phyloP scores from a whole-genome alignment of 73 alveolate species.

The Urostyla sp. region DNA sequence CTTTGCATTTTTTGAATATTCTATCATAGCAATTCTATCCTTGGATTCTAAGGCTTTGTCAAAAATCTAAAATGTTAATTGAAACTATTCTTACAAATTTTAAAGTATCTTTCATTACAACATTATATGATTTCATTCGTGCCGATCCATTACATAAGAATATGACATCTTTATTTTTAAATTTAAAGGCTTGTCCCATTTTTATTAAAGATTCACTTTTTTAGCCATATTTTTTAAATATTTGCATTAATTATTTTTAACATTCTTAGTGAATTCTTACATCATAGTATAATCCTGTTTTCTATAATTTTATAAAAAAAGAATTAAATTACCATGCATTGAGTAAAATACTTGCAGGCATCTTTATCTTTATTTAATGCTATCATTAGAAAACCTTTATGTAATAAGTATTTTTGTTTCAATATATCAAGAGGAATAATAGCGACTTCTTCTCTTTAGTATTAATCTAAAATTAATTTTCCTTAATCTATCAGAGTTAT shows the following conservation, averaged over 20 bases:
- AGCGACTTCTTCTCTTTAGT: constrained; percentile 20
- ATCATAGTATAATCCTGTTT: constrained; percentile 14
- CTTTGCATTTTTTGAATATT: constrained; percentile 29
- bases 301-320: constrained; percentile 4
- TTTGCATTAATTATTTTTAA: not conserved
- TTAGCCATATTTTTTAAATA: constrained; percentile 16
- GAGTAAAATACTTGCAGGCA: constrained; percentile 20
- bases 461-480: not conserved
- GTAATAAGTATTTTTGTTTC: constrained; percentile 30
- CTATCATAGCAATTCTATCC: constrained; percentile 23
- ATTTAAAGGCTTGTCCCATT: constrained; percentile 7
- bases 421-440: constrained; percentile 29
- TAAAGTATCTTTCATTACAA: not conserved
- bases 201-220: not conserved
- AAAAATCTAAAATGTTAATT: too few relatives aligned
- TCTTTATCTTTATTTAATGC: constrained; percentile 34
- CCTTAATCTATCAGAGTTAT: constrained; percentile 18
- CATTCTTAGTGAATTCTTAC: constrained; percentile 33
- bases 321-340: constrained; percentile 34
- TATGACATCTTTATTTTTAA: constrained; percentile 25
- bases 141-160: constrained; percentile 23
- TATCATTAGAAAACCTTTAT: constrained; percentile 14
- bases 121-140: not conserved
- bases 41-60: constrained; percentile 42
- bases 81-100: too few relatives aligned